Conservation (phyloP, 768 basidiomycete species). For the Tricholoma sp. region DNA sequence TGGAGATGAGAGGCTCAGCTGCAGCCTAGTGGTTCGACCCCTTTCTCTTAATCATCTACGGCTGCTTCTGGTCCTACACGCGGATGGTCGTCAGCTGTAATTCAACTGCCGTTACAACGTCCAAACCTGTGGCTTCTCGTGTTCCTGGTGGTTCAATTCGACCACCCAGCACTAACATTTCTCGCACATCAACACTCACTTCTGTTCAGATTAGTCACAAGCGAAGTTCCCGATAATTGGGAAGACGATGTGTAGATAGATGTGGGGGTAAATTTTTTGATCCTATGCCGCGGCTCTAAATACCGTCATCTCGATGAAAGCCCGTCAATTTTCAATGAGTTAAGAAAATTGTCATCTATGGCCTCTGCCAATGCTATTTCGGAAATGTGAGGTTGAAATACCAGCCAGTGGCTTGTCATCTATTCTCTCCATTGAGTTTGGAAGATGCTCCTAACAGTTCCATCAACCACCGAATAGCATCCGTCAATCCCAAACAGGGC, state of each 20-base stretch:
- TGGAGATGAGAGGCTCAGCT: constrained; percentile 40
- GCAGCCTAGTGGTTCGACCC: constrained; percentile 5
- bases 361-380: too few species aligned
- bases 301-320: too few species aligned
- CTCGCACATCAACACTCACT: background rate
- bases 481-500: too few species aligned
- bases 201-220: constrained; percentile 13
- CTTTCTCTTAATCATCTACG: constrained; percentile 3
- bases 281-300: too few species aligned
- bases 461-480: too few species aligned
- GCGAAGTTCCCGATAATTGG: constrained; percentile 45
- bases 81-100: background rate
- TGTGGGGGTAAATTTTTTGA: too few species aligned
- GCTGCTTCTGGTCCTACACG: background rate
- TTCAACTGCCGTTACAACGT: background rate
- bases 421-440: too few species aligned
- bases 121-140: background rate
- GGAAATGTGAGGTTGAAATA: too few species aligned
- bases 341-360: too few species aligned
- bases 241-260: constrained; percentile 41
- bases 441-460: too few species aligned
- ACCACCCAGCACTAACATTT: background rate
- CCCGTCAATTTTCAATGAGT: too few species aligned
- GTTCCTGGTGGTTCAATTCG: background rate
- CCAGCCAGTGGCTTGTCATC: too few species aligned